Conservation (phyloP, 768 basidiomycete genomes). For the Lactarius pseudohatsudake region DNA sequence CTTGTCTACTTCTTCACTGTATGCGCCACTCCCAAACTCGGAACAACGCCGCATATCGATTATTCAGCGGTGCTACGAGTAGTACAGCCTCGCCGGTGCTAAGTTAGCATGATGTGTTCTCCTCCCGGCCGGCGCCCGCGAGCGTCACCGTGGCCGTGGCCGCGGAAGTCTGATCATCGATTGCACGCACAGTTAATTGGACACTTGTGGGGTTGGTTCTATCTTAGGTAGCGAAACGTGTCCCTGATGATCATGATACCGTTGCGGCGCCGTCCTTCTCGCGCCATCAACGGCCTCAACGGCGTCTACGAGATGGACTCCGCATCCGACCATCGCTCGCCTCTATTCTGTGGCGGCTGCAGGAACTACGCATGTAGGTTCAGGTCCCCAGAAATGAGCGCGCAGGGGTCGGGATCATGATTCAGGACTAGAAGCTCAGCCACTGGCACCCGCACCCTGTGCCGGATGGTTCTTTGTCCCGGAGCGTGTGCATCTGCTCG, state of each 20-base stretch:
- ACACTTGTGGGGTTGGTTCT: constrained; percentile 1
- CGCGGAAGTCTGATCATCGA: not conserved
- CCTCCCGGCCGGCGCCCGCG: not conserved
- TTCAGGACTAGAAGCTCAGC: not conserved
- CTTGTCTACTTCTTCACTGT: not conserved
- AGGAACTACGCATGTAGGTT: not conserved
- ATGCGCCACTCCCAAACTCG: not conserved
- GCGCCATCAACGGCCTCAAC: not conserved
- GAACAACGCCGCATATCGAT: constrained; percentile 2
- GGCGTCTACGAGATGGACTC: not conserved
- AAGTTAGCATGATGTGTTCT: not conserved
- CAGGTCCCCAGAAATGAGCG: not conserved
- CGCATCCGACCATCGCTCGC: not conserved
- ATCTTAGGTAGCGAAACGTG: not conserved
- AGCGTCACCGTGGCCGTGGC: not conserved
- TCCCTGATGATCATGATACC: constrained; percentile 14
- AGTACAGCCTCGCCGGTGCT: not conserved
- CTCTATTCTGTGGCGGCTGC: not conserved
- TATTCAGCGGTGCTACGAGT: not conserved
- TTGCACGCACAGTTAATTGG: not conserved
- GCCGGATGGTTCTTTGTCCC: not conserved
- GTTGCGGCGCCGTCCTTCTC: constrained; percentile 6
- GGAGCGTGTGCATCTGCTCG: not conserved
- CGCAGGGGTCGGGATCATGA: not conserved
- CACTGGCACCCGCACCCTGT: not conserved